Evolutionary conservation across 139 green algal species (phyloP).

Genomic region (Monoraphidium neglectum): DNA sequence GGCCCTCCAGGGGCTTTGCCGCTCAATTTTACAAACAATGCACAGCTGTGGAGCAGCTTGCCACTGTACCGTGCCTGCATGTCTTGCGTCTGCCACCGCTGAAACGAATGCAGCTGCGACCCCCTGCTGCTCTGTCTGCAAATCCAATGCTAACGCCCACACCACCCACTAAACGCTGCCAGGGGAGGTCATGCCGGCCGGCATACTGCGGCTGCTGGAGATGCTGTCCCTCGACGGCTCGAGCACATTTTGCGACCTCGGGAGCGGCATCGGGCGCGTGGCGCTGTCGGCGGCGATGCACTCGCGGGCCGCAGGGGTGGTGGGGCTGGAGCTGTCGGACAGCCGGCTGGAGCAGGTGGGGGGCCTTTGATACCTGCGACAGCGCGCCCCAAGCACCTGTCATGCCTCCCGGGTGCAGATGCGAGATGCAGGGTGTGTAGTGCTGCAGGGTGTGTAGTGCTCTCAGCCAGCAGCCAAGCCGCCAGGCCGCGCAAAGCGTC

Average conservation of each 20-base stretch:
- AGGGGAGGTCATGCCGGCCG: slow-evolving; percentile 33
- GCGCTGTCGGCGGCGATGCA: slow-evolving; percentile 31
- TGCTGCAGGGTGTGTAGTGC: too few relatives aligned
- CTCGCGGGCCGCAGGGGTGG: neutral
- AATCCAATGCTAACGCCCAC: neutral
- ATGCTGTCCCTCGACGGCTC: slow-evolving; percentile 10
- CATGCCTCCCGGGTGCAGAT: too few relatives aligned
- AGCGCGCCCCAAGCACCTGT: neutral
- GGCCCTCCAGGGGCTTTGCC: too few relatives aligned
- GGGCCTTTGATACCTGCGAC: neutral
- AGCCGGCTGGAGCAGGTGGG: slow-evolving; percentile 40
- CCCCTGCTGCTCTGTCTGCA: neutral
- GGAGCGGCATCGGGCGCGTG: slow-evolving; percentile 37
- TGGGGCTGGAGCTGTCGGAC: slow-evolving; percentile 48
- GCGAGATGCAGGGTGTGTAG: too few relatives aligned
- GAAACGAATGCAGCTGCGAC: neutral
- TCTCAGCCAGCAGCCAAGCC: too few relatives aligned
- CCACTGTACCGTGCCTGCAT: too few relatives aligned
- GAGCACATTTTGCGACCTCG: slow-evolving; percentile 39
- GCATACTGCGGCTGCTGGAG: slow-evolving; percentile 21
- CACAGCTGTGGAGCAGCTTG: too few relatives aligned
- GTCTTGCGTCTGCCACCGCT: too few relatives aligned
- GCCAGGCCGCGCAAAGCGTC: too few relatives aligned
- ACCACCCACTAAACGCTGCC: neutral
- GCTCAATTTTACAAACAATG: too few relatives aligned